Percentiles rank a stretch among this genome's conserved stretches.
Conservation (phyloP, 805 yeast species). For the Candida morakotiae region DNA sequence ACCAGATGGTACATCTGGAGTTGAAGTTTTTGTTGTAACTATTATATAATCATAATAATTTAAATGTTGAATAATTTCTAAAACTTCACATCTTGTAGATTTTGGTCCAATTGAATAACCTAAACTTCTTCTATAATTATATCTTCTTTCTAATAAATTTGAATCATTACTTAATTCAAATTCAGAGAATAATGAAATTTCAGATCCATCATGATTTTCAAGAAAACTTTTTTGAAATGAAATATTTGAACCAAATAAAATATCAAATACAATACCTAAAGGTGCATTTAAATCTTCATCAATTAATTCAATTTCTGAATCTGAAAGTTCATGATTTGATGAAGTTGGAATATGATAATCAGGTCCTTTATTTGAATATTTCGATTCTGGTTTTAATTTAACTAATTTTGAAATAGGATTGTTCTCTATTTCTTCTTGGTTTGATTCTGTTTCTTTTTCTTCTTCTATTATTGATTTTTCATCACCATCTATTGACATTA, state of each 20-base stretch:
- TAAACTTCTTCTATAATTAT: conserved; percentile 69
- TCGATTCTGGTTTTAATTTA: conserved; percentile 34
- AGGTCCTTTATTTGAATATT: conserved; percentile 60
- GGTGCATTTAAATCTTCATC: conserved; percentile 62
- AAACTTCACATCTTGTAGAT: conserved; percentile 70
- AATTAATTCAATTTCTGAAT: conserved; percentile 42
- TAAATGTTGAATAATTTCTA: conserved; percentile 54
- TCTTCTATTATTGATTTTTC: no score
- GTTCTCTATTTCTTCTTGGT: conserved; percentile 24
- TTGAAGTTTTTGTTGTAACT: conserved; percentile 58
- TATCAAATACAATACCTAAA: conserved; percentile 65
- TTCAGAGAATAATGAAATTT: conserved; percentile 35
- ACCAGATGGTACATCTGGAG: conserved; percentile 97
- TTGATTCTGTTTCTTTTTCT: conserved; percentile 19
- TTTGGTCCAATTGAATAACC: conserved; percentile 89
- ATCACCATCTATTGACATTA: conserved; percentile 44
- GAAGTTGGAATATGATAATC: conserved; percentile 57
- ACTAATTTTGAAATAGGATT: conserved; percentile 18
- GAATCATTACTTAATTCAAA: conserved; percentile 31
- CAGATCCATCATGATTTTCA: conserved; percentile 44
- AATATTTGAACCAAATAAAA: conserved; percentile 63
- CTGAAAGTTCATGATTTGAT: conserved; percentile 17
- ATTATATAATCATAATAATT: conserved; percentile 54
- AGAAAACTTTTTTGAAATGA: conserved; percentile 34
- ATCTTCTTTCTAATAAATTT: conserved; percentile 46